A percentile compares a stretch with the other conserved stretches of the same genome.
Evolutionary conservation across 805 yeast species (phyloP).

Genomic region (Diddensiella santjacobensis): DNA sequence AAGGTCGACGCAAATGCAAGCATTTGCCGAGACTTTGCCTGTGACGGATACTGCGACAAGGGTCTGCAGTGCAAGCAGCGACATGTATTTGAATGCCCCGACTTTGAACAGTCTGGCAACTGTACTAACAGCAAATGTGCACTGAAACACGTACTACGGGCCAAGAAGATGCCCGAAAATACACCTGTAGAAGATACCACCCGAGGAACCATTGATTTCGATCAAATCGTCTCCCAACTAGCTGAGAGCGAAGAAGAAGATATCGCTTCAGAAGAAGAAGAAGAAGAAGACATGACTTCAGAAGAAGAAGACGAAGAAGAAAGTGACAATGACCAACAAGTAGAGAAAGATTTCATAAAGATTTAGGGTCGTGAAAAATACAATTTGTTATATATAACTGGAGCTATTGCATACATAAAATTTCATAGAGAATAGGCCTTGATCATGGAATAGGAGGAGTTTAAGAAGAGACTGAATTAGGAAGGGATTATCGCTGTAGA

Average conservation of each 20-base stretch:
- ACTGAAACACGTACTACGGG: conserved; percentile 46
- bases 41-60: conserved; percentile 63
- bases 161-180: conserved; percentile 11
- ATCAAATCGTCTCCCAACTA: conserved; percentile 6
- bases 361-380: neutral
- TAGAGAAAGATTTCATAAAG: conserved; percentile 8
- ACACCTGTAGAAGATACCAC: conserved; percentile 3
- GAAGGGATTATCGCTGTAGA: too few relatives aligned
- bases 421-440: too few relatives aligned
- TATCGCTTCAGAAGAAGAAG: conserved; percentile 17
- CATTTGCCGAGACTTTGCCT: conserved; percentile 63
- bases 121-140: conserved; percentile 55
- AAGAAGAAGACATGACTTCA: conserved; percentile 21
- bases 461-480: too few relatives aligned
- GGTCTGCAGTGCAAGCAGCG: conserved; percentile 55
- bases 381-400: too few relatives aligned
- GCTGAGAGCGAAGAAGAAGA: conserved; percentile 9
- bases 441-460: too few relatives aligned
- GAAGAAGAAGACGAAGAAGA: conserved; percentile 16
- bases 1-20: conserved; percentile 40
- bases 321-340: conserved; percentile 23
- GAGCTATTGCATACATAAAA: too few relatives aligned
- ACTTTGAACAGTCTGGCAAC: conserved; percentile 54
- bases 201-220: conserved; percentile 24
- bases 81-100: conserved; percentile 68